phyloP scores from a whole-genome alignment of 2,329 filamentous ascomycete species.

The Hypoxylon sp. region DNA sequence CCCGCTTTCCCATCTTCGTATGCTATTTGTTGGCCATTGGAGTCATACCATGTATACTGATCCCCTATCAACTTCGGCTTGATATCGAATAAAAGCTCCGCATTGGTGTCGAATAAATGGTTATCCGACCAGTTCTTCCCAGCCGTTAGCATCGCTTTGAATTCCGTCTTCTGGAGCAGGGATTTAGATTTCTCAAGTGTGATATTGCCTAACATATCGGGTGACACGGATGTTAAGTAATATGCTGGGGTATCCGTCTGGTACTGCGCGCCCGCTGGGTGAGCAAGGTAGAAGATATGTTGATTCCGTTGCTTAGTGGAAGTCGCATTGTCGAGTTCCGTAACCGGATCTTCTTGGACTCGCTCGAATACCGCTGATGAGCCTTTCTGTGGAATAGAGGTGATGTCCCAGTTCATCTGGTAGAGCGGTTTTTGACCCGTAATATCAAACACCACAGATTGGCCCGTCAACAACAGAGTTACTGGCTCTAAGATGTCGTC shows the following conservation, averaged over 20 bases:
- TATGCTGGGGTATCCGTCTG: conserved; percentile 18
- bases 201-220: conserved; percentile 29
- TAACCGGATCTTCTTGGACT: neutral
- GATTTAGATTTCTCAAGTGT: conserved; percentile 26
- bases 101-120: conserved; percentile 15
- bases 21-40: conserved; percentile 16
- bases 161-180: conserved; percentile 23
- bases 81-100: conserved; percentile 22
- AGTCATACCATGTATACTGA: conserved; percentile 26
- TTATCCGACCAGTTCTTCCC: conserved; percentile 15
- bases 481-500: conserved; percentile 9
- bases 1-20: conserved; percentile 25
- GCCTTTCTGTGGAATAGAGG: conserved; percentile 29
- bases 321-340: neutral
- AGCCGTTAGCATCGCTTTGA: conserved; percentile 19
- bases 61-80: conserved; percentile 30
- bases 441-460: conserved; percentile 14
- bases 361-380: conserved; percentile 32
- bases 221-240: conserved; percentile 37
- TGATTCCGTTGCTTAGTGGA: neutral
- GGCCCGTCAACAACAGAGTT: conserved; percentile 9
- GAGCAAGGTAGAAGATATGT: conserved; percentile 37
- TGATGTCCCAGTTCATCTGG: conserved; percentile 28
- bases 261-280: conserved; percentile 18
- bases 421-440: conserved; percentile 22